Evolutionary conservation across 805 yeast genomes (phyloP).

Genomic region (Candida endomychidarum): DNA sequence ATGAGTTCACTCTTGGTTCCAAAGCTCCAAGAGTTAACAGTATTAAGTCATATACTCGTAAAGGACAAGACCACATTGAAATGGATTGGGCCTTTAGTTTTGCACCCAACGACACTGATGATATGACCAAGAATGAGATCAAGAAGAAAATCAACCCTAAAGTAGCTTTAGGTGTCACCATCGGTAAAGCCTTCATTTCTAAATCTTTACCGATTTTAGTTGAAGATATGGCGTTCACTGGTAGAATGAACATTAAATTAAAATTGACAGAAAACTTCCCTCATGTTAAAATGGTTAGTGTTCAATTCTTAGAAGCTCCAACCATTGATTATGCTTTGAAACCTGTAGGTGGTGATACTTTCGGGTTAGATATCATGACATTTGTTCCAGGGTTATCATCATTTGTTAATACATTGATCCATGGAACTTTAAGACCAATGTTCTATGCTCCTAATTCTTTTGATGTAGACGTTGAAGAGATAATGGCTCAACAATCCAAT

Average conservation of each 20-base stretch:
- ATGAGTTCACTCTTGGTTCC: slow-evolving; percentile 77
- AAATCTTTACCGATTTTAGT: slow-evolving; percentile 76
- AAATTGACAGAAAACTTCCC: slow-evolving; percentile 67
- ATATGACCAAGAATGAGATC: slow-evolving; percentile 76
- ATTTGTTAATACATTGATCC: slow-evolving; percentile 68
- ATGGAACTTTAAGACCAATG: slow-evolving; percentile 72
- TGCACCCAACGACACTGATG: slow-evolving; percentile 79
- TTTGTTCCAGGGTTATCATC: slow-evolving; percentile 76
- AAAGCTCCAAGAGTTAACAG: slow-evolving; percentile 76
- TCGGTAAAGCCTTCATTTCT: slow-evolving; percentile 79
- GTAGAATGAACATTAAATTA: slow-evolving; percentile 63
- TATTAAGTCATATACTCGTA: slow-evolving; percentile 69
- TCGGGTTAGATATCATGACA: slow-evolving; percentile 83
- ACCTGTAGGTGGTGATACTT: slow-evolving; percentile 88
- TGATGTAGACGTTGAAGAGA: slow-evolving; percentile 72
- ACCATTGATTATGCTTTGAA: slow-evolving; percentile 75
- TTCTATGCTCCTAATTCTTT: slow-evolving; percentile 79
- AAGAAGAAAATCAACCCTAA: slow-evolving; percentile 73
- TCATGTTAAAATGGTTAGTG: slow-evolving; percentile 70
- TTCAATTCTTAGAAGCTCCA: slow-evolving; percentile 77
- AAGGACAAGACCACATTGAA: slow-evolving; percentile 66
- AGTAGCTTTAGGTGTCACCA: slow-evolving; percentile 75
- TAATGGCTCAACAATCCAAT: slow-evolving; percentile 60
- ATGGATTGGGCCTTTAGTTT: slow-evolving; percentile 85
- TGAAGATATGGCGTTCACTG: slow-evolving; percentile 76